Evolutionary conservation across 352 stramenopile species (phyloP).

Genomic region (Lagenidium sp.): DNA sequence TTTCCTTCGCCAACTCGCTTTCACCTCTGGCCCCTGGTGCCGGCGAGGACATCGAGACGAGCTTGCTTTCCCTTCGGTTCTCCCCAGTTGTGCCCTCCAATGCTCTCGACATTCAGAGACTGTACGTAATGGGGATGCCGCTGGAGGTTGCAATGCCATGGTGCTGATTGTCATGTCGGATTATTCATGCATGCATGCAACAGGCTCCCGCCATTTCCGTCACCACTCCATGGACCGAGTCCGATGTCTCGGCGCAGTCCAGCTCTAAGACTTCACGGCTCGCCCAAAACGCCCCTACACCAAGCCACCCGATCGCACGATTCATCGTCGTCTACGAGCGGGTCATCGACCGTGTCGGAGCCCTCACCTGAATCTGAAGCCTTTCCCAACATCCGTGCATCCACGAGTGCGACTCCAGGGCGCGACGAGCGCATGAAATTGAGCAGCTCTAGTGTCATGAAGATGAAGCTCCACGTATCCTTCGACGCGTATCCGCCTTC

Average conservation of each 20-base stretch:
- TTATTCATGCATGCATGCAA: no score
- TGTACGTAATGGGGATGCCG: no score
- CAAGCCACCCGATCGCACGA: slow-evolving; percentile 2
- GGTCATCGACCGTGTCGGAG: slow-evolving; percentile 4
- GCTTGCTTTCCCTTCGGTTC: slow-evolving; percentile 44
- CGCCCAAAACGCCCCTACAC: slow-evolving; percentile 8
- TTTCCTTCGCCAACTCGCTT: slow-evolving; percentile 70
- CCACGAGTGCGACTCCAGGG: slow-evolving; percentile 58
- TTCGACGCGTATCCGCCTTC: slow-evolving; percentile 31
- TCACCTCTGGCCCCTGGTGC: slow-evolving; percentile 33
- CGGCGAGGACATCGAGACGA: slow-evolving; percentile 51
- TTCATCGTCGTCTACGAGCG: slow-evolving; percentile 19
- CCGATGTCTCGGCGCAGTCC: no score
- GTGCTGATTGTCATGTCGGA: no score
- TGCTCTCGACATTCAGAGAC: slow-evolving; percentile 45
- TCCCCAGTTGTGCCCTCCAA: slow-evolving; percentile 46
- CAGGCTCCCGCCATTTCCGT: slow-evolving; percentile 57
- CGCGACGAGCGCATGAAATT: slow-evolving; percentile 57
- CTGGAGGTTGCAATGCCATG: no score
- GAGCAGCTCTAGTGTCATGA: slow-evolving; percentile 52
- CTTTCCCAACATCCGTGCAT: slow-evolving; percentile 78
- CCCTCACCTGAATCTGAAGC: slow-evolving; percentile 17
- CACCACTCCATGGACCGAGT: slow-evolving; percentile 10
- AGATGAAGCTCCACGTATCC: slow-evolving; percentile 63
- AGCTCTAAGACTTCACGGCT: no score